These are phyloP conservation scores for Teunomyces barrocoloradensis DNA, from an alignment of 805 yeast species.

Conservation along the genomic window DNA sequence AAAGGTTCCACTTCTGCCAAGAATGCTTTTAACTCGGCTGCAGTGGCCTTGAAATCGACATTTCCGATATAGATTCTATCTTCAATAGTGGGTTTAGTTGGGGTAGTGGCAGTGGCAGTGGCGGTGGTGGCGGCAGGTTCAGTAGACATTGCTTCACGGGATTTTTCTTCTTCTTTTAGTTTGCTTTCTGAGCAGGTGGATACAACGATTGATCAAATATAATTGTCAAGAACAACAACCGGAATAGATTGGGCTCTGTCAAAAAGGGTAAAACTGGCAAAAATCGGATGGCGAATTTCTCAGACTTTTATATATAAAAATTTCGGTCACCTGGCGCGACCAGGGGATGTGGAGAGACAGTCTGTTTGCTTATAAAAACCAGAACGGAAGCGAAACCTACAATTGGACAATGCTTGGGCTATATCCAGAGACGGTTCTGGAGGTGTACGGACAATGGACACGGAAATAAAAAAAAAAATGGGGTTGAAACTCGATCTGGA, in stretches of 20 bases:
- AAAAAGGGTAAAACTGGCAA: background rate
- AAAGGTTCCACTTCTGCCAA: conserved; percentile 48
- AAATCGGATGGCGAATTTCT: conserved; percentile 5
- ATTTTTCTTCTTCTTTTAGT: background rate
- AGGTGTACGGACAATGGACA: too few relatives aligned
- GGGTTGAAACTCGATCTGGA: too few relatives aligned
- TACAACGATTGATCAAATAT: conserved; percentile 3
- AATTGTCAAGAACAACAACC: background rate
- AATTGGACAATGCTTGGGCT: background rate
- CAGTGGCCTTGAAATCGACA: conserved; percentile 41
- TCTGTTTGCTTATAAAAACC: background rate
- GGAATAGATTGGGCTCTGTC: conserved; percentile 4
- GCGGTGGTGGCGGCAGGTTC: conserved; percentile 3
- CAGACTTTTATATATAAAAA: conserved; percentile 6
- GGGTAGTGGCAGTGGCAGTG: background rate
- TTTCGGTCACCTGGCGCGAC: conserved; percentile 7
- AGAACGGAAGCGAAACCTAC: background rate
- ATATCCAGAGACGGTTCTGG: too few relatives aligned
- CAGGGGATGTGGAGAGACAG: background rate
- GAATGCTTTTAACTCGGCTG: conserved; percentile 44
- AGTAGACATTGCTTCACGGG: conserved; percentile 7
- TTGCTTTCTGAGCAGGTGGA: background rate
- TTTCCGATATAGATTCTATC: conserved; percentile 46
- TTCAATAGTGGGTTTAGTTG: conserved; percentile 32
- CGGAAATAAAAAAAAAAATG: too few relatives aligned